phyloP scores from a whole-genome alignment of 441 rosid genomes.

The Dalechampia spathulata region DNA sequence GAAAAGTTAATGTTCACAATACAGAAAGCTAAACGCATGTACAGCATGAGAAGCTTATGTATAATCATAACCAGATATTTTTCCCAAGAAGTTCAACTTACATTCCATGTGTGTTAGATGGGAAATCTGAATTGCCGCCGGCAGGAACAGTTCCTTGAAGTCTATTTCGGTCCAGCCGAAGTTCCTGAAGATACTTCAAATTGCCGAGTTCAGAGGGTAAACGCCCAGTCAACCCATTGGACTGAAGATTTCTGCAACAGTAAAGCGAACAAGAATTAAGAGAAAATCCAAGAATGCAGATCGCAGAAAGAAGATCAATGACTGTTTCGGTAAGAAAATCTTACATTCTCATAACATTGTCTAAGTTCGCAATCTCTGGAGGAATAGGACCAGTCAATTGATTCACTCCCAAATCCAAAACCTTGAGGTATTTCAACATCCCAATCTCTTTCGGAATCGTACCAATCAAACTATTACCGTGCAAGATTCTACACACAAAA shows the following conservation, averaged over 20 bases:
- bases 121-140: slow-evolving; percentile 28
- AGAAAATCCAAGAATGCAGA: slow-evolving; percentile 2
- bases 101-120: slow-evolving; percentile 41
- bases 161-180: slow-evolving; percentile 70
- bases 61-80: neutral
- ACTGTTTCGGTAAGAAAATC: neutral
- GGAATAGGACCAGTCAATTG: slow-evolving; percentile 78
- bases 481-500: slow-evolving; percentile 55
- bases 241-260: slow-evolving; percentile 70
- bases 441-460: slow-evolving; percentile 85
- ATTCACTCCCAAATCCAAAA: slow-evolving; percentile 91
- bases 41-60: neutral
- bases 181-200: slow-evolving; percentile 63
- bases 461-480: slow-evolving; percentile 62
- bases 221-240: slow-evolving; percentile 77
- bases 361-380: slow-evolving; percentile 62
- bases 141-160: slow-evolving; percentile 77
- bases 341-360: slow-evolving; percentile 50
- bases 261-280: slow-evolving; percentile 15
- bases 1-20: too few relatives aligned
- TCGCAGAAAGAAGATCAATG: slow-evolving; percentile 4
- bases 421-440: slow-evolving; percentile 55
- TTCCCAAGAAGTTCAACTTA: slow-evolving; percentile 28
- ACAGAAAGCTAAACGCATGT: neutral
- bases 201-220: slow-evolving; percentile 72